These are phyloP conservation scores for Suillus brevipes DNA, from an alignment of 768 basidiomycete species.

Conservation along the genomic window DNA sequence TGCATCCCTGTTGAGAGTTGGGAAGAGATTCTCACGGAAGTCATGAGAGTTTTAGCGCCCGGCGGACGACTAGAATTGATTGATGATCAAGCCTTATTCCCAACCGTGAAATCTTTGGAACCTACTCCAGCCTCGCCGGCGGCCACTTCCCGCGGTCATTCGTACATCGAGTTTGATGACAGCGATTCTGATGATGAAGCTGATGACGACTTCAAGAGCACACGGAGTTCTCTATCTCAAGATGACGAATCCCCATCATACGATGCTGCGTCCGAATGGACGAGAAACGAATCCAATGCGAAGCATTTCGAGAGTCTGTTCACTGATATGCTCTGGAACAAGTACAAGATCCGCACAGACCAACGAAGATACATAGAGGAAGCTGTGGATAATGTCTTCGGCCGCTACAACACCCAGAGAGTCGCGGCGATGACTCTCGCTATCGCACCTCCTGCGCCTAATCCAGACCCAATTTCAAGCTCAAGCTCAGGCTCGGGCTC, in stretches of 20 bases:
- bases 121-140: conserved; percentile 14
- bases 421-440: conserved; percentile 52
- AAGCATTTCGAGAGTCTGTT: conserved; percentile 58
- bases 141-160: conserved; percentile 11
- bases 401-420: conserved; percentile 44
- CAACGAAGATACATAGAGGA: conserved; percentile 52
- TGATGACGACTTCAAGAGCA: conserved; percentile 33
- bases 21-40: conserved; percentile 60
- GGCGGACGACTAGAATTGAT: conserved; percentile 72
- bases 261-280: conserved; percentile 40
- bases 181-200: conserved; percentile 15
- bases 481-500: neutral
- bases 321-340: conserved; percentile 53
- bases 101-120: conserved; percentile 42
- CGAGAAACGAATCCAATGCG: conserved; percentile 38
- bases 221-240: conserved; percentile 29
- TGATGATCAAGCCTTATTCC: conserved; percentile 70
- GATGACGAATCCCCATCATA: conserved; percentile 22
- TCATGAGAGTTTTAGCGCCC: conserved; percentile 56
- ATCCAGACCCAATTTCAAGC: neutral
- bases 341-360: conserved; percentile 52
- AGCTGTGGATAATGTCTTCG: conserved; percentile 51
- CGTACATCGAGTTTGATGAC: conserved; percentile 25
- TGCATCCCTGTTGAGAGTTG: conserved; percentile 63
- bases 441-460: conserved; percentile 47